Evolutionary conservation across 1,139 yeast species (phyloP).

Genomic region (Debaryomyces udenii): DNA sequence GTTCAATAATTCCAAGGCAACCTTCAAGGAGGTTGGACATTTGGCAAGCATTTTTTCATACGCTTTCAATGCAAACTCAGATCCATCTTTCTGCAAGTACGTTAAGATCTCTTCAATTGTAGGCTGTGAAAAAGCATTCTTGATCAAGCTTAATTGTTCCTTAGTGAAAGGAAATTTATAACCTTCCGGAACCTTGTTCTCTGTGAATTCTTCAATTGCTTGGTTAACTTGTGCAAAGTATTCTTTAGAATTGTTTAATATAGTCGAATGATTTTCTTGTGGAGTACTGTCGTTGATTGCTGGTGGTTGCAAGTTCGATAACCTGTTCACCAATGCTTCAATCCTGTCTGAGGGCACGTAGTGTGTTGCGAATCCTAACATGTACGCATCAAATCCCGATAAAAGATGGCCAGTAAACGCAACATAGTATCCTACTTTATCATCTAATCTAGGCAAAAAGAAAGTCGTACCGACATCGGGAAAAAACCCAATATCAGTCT

Average conservation of each 20-base stretch:
- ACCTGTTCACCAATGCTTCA: constrained; percentile 61
- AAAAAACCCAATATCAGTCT: constrained; percentile 93
- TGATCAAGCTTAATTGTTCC: constrained; percentile 65
- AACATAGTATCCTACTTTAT: constrained; percentile 79
- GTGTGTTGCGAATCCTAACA: constrained; percentile 90
- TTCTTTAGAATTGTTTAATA: constrained; percentile 35
- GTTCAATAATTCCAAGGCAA: constrained; percentile 70
- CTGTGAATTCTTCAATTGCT: constrained; percentile 76
- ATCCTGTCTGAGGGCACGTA: constrained; percentile 71
- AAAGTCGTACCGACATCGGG: constrained; percentile 96
- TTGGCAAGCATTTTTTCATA: constrained; percentile 57
- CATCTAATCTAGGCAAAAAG: constrained; percentile 81
- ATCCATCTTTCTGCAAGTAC: constrained; percentile 56
- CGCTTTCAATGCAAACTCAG: constrained; percentile 68
- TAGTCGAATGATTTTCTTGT: constrained; percentile 23
- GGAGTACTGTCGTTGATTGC: constrained; percentile 32
- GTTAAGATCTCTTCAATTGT: constrained; percentile 65
- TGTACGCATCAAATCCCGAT: constrained; percentile 75
- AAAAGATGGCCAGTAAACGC: constrained; percentile 85
- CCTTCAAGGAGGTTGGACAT: constrained; percentile 79
- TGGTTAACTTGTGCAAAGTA: constrained; percentile 64
- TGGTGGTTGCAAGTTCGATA: constrained; percentile 59
- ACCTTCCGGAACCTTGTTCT: constrained; percentile 64
- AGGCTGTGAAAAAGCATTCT: constrained; percentile 61
- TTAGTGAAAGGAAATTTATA: constrained; percentile 61